Evolutionary conservation across 495 filamentous ascomycete genomes (phyloP), one percentile per base, ranked within the genome.

Genomic region (Hyaloscypha variabilis): DNA sequence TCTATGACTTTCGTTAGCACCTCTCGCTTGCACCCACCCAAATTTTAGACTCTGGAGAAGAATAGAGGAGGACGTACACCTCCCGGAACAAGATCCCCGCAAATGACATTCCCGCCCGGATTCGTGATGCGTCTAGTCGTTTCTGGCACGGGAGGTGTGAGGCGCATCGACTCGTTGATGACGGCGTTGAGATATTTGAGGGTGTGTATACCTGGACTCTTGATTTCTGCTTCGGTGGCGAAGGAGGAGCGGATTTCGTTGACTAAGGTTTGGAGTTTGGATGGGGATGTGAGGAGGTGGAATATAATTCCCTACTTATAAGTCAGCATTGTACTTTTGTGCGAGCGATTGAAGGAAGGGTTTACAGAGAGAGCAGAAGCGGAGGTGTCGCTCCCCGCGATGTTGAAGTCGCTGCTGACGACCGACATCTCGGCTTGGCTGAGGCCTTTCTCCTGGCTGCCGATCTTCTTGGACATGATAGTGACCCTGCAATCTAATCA

Each of bases 21-120:
- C n/a, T n/a, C n/a, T n/a, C n/a, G n/a, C n/a, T n/a, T n/a, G n/a
- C n/a, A n/a, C n/a, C n/a, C n/a, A n/a, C n/a, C n/a, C n/a, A n/a
- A n/a, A 51, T 26, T 26, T 49, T 6, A 19, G 49, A 2, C n/a
- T 11, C 8, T 13, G 24, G 25, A 13, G 26, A 25, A 19, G 49
- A 10, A 57, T 17, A 24, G 21, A 49, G 50, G 42, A 26, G 46
- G 19, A 58, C 52, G 17, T 56, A 36, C 51, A 19, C 86, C 86
- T 0, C 69, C 77, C 3, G 88, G 86, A 25, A 90, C 68, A 60
- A 68, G 71, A 39, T 85, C 74, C 51, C 81, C 84, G 64, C 84
- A 82, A 61, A 91, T 79, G 19, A 74, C 78, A 4, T 82, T 75
- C n/a, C 58, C 28, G 42, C 56, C 39, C 8, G 49, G n/a, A 17